A percentile compares a stretch with the other conserved stretches of the same genome.
phyloP scores from a whole-genome alignment of 31 red algal species.

The Odonthalia washingtoniensis region DNA sequence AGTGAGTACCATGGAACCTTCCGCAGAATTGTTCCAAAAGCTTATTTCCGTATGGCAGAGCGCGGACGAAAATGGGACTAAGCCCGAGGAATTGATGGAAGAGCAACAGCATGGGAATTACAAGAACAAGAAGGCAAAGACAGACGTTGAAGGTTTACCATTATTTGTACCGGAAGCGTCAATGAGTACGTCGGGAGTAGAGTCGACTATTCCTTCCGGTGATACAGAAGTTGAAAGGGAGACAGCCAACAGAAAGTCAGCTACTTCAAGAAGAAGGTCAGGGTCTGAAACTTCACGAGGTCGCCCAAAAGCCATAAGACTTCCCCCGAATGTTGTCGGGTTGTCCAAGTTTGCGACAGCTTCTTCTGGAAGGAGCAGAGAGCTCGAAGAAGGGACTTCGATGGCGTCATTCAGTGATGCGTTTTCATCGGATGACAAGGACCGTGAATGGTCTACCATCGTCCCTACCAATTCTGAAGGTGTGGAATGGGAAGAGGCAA shows the following conservation, averaged over 20 bases:
- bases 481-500: constrained; percentile 23
- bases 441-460: not conserved
- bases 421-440: constrained; percentile 55
- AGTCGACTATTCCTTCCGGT: constrained; percentile 53
- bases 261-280: no score
- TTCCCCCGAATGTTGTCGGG: no score
- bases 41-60: constrained; percentile 66
- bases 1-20: constrained; percentile 67
- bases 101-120: no score
- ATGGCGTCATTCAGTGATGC: constrained; percentile 49
- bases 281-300: not conserved
- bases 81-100: not conserved
- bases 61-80: constrained; percentile 45
- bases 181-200: not conserved
- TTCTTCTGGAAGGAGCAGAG: not conserved
- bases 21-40: constrained; percentile 57
- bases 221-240: constrained; percentile 46
- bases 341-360: not conserved
- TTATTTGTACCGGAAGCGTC: not conserved
- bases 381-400: constrained; percentile 45
- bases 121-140: no score
- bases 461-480: constrained; percentile 6
- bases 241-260: not conserved
- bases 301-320: constrained; percentile 32
- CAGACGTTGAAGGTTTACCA: no score